Evolutionary conservation across 768 basidiomycete genomes (phyloP), one percentile per base, ranked within the genome.

Genomic region (Sistotremastrum niveocremeum): DNA sequence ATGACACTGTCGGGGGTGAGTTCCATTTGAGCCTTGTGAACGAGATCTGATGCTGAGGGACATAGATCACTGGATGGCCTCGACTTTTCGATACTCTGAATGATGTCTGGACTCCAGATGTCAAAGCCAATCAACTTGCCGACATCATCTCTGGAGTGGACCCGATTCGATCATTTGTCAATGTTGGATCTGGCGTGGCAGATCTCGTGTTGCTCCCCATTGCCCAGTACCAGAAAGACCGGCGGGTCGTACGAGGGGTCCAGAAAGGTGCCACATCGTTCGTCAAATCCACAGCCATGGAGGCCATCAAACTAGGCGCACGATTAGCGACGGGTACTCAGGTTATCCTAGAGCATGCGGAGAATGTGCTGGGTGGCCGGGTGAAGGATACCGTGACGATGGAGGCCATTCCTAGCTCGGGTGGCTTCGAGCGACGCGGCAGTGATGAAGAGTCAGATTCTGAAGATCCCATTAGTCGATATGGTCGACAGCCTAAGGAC

Each of bases 71-170:
- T 10, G 93, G 93, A n/a, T 91, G 89, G 87, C 69, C 84, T 6
- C 77, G 80, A 39, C 67, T 98, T 33, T 90, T 88, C 51, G 85
- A 91, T 52, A 74, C 86, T 39, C 67, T 99, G n/a, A 95, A 98
- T 54, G 94, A 98, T 56, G 68, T 98, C 29, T 99, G 95, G 95
- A 97, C 95, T 1, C 95, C 95, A 4, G 95, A 99, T 61, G 95
- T 99, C 44, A 98, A 97, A 61, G 91, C 95, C 8, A 97, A 95
- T 6, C 95, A 99, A 58, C 75, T 99, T 7, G 88, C 88, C 10
- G 94, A 98, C 52, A 87, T 99, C 42, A 86, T 99, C 45, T 93
- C 93, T 28, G 95, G 95, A 5, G 90, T 98, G 3, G 76, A 91
- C 7, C 95, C 95, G 1, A 93, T 99, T 51, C 84, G 93, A 11